phyloP scores from a whole-genome alignment of 1,284 basidiomycete species.

The Sanghuangporus weigelae region DNA sequence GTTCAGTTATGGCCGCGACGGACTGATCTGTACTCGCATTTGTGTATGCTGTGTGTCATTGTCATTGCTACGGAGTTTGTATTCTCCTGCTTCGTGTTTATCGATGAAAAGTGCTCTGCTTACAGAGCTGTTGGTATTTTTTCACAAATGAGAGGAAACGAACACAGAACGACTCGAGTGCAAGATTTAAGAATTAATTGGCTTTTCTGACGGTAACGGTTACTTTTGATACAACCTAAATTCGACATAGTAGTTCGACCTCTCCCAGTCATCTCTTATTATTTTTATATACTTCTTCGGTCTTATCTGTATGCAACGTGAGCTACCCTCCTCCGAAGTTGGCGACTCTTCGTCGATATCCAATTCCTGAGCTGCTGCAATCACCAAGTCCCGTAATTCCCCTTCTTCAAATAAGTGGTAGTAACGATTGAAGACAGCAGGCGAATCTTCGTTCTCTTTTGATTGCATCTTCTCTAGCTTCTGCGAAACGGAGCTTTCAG shows the following conservation, averaged over 20 bases:
- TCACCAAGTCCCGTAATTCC: conserved; percentile 64
- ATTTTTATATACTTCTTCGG: conserved; percentile 49
- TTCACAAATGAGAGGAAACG: background rate
- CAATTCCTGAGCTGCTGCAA: conserved; percentile 55
- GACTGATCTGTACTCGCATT: conserved; percentile 19
- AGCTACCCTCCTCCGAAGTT: conserved; percentile 4
- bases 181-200: background rate
- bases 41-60: conserved; percentile 21
- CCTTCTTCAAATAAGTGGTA: conserved; percentile 89
- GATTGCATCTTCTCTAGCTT: conserved; percentile 17
- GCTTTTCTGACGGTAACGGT: background rate
- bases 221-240: conserved; percentile 51
- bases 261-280: conserved; percentile 77
- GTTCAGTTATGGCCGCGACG: conserved; percentile 65
- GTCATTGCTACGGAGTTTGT: conserved; percentile 24
- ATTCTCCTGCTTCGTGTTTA: conserved; percentile 7
- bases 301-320: background rate
- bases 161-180: background rate
- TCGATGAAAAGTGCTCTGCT: conserved; percentile 1
- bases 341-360: conserved; percentile 45
- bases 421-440: conserved; percentile 72
- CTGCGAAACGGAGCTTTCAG: conserved; percentile 14
- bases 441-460: background rate
- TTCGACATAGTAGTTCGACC: conserved; percentile 79
- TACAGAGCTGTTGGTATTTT: background rate